phyloP scores from a whole-genome alignment of 176 grass and related monocot species.

The Chrysopogon serrulatus region DNA sequence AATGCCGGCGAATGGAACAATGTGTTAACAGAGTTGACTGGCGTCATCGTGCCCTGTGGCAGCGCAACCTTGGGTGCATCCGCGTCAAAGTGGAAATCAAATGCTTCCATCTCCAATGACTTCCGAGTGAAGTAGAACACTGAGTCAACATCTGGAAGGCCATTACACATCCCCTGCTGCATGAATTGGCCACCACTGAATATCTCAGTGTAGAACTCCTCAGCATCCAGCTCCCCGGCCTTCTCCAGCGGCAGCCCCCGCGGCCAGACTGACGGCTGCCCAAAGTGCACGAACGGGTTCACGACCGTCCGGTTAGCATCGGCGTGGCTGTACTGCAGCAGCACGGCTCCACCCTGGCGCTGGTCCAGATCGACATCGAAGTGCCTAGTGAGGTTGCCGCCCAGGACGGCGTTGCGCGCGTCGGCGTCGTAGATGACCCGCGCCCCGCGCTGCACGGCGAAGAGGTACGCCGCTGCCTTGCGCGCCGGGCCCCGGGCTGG shows the following conservation, averaged over 20 bases:
- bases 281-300: conserved; percentile 87
- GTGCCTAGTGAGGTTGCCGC: conserved; percentile 38
- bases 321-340: conserved; percentile 87
- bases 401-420: conserved; percentile 55
- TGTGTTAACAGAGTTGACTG: conserved; percentile 75
- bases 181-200: conserved; percentile 75
- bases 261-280: conserved; percentile 90
- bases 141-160: conserved; percentile 77
- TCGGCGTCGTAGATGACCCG: conserved; percentile 83
- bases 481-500: conserved; percentile 57
- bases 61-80: conserved; percentile 76
- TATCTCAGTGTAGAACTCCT: conserved; percentile 88
- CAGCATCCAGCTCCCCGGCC: conserved; percentile 53
- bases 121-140: conserved; percentile 94
- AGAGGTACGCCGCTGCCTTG: conserved; percentile 74
- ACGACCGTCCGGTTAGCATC: conserved; percentile 78
- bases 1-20: conserved; percentile 86
- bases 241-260: conserved; percentile 79
- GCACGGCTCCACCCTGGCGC: conserved; percentile 33
- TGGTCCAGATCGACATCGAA: conserved; percentile 80
- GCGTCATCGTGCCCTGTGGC: conserved; percentile 75
- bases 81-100: conserved; percentile 49
- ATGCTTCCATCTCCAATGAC: conserved; percentile 39
- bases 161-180: conserved; percentile 84
- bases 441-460: conserved; percentile 85